phyloP scores from a whole-genome alignment of 805 yeast species.

The Teunomyces pallodes region DNA sequence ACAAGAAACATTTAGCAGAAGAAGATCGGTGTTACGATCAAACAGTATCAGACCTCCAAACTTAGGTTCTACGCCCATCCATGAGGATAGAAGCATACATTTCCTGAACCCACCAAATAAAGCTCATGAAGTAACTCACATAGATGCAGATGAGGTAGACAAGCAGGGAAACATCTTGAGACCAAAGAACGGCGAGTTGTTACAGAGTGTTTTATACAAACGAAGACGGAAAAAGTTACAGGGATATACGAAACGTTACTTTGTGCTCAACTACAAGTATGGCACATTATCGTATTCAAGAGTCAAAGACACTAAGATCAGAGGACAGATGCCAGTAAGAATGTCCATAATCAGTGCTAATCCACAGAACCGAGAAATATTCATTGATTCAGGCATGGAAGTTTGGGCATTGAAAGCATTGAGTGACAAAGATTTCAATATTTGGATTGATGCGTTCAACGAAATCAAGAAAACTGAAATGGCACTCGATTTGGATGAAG shows the following conservation, averaged over 20 bases:
- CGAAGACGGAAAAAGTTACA: slow-evolving; percentile 78
- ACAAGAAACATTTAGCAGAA: not conserved
- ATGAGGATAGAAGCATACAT: not conserved
- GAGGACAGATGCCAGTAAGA: slow-evolving; percentile 90
- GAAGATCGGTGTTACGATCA: not conserved
- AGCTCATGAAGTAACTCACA: slow-evolving; percentile 6
- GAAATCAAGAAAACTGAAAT: slow-evolving; percentile 33
- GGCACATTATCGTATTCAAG: slow-evolving; percentile 84
- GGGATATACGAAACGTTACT: slow-evolving; percentile 83
- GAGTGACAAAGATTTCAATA: slow-evolving; percentile 61
- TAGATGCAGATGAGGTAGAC: slow-evolving; percentile 2
- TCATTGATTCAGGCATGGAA: slow-evolving; percentile 92
- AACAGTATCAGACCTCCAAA: not conserved
- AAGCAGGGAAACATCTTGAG: slow-evolving; percentile 17
- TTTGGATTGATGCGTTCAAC: slow-evolving; percentile 83
- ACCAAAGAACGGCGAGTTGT: slow-evolving; percentile 63
- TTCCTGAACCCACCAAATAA: not conserved
- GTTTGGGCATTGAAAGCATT: slow-evolving; percentile 83
- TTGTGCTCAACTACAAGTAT: slow-evolving; percentile 75
- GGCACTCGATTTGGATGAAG: slow-evolving; percentile 6
- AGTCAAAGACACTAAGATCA: slow-evolving; percentile 64
- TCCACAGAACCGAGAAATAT: slow-evolving; percentile 61
- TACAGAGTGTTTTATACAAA: slow-evolving; percentile 78
- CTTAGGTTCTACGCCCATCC: not conserved
- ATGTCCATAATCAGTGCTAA: slow-evolving; percentile 82